Conservation (phyloP, 139 green algal genomes). For the Tetratostichococcus sp. region DNA sequence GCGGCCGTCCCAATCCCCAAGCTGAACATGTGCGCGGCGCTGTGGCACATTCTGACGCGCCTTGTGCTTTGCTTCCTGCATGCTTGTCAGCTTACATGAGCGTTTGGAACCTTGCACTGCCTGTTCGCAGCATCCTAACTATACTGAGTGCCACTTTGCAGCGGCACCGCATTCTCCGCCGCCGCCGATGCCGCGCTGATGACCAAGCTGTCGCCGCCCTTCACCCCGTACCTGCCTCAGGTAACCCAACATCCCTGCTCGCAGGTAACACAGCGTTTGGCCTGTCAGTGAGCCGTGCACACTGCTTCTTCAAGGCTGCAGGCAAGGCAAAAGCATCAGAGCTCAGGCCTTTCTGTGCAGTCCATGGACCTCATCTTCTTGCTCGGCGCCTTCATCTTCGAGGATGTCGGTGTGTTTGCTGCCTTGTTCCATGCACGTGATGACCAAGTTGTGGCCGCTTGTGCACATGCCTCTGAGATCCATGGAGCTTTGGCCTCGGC, state of each 20-base stretch:
- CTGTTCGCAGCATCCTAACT: conserved; percentile 17
- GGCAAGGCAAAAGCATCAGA: too few species aligned
- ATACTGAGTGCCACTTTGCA: background rate
- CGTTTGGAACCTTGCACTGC: conserved; percentile 8
- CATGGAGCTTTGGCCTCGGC: too few species aligned
- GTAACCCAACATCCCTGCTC: too few species aligned
- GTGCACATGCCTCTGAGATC: too few species aligned
- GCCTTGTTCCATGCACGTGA: too few species aligned
- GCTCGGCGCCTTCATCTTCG: conserved; percentile 46
- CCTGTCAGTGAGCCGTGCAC: too few species aligned
- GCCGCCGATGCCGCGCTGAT: conserved; percentile 36
- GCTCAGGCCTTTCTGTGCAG: too few species aligned
- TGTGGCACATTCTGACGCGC: background rate
- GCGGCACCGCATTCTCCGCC: conserved; percentile 25
- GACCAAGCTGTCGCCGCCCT: conserved; percentile 28
- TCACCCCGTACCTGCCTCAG: conserved; percentile 30
- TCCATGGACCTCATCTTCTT: conserved; percentile 48
- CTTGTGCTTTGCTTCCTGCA: background rate
- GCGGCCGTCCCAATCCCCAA: conserved; percentile 16
- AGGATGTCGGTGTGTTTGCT: conserved; percentile 25
- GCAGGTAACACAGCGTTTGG: too few species aligned
- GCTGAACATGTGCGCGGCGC: conserved; percentile 21
- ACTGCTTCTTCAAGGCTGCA: too few species aligned
- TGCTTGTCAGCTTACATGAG: too few species aligned
- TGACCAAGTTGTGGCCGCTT: too few species aligned